Conservation (phyloP, 2,329 filamentous ascomycete species). For the Cladosporium sp. region DNA sequence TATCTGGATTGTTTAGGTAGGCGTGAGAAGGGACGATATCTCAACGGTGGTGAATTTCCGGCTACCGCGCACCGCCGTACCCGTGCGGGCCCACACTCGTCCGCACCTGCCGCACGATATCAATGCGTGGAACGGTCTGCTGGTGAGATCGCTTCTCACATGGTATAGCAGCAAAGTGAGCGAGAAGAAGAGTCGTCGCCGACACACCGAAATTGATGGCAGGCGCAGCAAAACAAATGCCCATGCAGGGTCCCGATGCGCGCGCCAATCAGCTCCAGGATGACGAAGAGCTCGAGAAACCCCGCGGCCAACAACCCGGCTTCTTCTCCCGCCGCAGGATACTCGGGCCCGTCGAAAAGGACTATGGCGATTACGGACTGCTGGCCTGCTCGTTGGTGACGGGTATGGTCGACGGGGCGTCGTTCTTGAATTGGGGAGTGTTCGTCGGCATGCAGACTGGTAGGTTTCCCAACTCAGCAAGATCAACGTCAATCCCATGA, state of each 20-base stretch:
- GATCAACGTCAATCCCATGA: not conserved
- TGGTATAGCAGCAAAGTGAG: not conserved
- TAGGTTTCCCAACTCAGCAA: slow-evolving; percentile 20
- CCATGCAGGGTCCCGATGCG: not conserved
- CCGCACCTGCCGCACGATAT: not conserved
- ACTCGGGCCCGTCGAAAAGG: slow-evolving; percentile 26
- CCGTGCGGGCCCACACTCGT: slow-evolving; percentile 1
- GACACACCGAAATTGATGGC: not conserved
- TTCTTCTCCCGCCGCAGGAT: slow-evolving; percentile 23
- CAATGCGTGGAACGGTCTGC: not conserved
- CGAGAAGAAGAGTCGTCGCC: not conserved
- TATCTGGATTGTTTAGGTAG: no score
- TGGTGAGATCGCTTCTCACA: not conserved
- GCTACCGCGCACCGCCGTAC: slow-evolving; percentile 1
- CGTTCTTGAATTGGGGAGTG: slow-evolving; percentile 44
- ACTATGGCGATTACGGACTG: slow-evolving; percentile 26
- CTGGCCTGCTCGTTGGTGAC: slow-evolving; percentile 42
- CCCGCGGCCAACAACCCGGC: slow-evolving; percentile 7
- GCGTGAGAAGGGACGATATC: no score
- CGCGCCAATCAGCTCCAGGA: not conserved
- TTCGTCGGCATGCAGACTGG: slow-evolving; percentile 51
- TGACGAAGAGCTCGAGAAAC: not conserved
- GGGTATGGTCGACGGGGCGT: slow-evolving; percentile 43
- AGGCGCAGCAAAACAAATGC: not conserved
- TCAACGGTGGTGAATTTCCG: not conserved